Conservation (phyloP, 2,329 filamentous ascomycete species). For the Exutisphaerella laricina region DNA sequence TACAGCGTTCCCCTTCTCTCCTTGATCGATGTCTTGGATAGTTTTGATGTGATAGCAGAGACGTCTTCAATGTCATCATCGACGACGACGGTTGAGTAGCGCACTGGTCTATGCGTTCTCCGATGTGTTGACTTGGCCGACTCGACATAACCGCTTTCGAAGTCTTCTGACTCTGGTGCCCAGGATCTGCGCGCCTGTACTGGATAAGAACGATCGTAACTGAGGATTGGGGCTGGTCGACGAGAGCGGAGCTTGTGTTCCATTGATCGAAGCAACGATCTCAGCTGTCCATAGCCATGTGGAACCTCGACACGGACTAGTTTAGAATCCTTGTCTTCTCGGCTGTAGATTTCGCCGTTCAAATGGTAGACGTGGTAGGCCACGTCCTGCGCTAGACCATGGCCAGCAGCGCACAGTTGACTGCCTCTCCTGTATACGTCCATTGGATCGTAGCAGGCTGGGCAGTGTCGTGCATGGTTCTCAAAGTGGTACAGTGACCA, state of each 20-base stretch:
- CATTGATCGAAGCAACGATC: constrained; percentile 38
- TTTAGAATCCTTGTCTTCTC: constrained; percentile 32
- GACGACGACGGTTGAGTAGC: constrained; percentile 19
- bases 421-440: constrained; percentile 37
- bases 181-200: constrained; percentile 34
- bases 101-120: constrained; percentile 10
- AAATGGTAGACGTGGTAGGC: constrained; percentile 41
- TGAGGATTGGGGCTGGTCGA: constrained; percentile 34
- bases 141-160: constrained; percentile 14
- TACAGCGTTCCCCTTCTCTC: constrained; percentile 14
- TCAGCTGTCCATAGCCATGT: constrained; percentile 37
- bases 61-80: constrained; percentile 11
- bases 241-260: constrained; percentile 37
- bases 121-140: constrained; percentile 11
- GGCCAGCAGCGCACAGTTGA: constrained; percentile 41
- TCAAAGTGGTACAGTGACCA: constrained; percentile 47
- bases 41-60: constrained; percentile 4
- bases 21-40: background rate
- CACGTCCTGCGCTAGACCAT: constrained; percentile 42
- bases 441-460: constrained; percentile 41
- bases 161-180: constrained; percentile 4
- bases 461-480: constrained; percentile 42
- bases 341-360: constrained; percentile 30
- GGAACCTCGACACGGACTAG: constrained; percentile 43
- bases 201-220: constrained; percentile 41